Evolutionary conservation across 2,329 filamentous ascomycete genomes (phyloP).

Genomic region (Raffaelea albimanens): DNA sequence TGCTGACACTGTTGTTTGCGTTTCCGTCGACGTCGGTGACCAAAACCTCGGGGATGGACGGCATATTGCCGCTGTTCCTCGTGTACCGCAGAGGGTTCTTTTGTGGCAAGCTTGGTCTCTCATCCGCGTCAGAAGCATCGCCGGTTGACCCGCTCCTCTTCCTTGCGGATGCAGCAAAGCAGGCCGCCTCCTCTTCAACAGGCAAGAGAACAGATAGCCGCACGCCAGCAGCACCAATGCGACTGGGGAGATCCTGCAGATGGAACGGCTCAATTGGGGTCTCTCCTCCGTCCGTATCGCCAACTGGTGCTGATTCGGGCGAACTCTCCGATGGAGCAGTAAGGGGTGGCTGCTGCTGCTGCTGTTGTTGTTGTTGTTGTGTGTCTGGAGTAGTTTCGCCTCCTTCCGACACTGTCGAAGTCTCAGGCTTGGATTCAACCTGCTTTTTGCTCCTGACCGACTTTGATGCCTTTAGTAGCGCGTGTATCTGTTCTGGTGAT

Average conservation of each 20-base stretch:
- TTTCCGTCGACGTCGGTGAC: slow-evolving; percentile 12
- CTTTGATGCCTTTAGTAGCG: too few relatives aligned
- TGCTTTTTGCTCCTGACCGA: too few relatives aligned
- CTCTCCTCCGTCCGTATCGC: slow-evolving; percentile 21
- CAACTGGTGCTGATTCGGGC: slow-evolving; percentile 6
- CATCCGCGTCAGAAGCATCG: slow-evolving; percentile 4
- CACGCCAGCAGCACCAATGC: slow-evolving; percentile 30
- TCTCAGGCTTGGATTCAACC: background rate
- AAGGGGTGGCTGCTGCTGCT: background rate
- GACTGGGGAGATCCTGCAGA: slow-evolving; percentile 34
- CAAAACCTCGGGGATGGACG: slow-evolving; percentile 32
- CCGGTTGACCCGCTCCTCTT: slow-evolving; percentile 3
- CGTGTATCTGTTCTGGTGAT: too few relatives aligned
- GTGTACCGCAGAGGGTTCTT: slow-evolving; percentile 18
- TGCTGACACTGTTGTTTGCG: background rate
- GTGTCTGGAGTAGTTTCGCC: slow-evolving; percentile 4
- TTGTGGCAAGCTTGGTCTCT: slow-evolving; percentile 22
- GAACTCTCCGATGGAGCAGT: background rate
- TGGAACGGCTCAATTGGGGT: slow-evolving; percentile 41
- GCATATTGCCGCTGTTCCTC: slow-evolving; percentile 6
- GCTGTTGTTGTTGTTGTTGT: slow-evolving; percentile 5
- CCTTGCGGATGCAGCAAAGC: slow-evolving; percentile 8
- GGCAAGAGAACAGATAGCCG: slow-evolving; percentile 19
- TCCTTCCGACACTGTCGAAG: too few relatives aligned
- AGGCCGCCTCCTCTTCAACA: slow-evolving; percentile 18